These are phyloP conservation scores for Aspergillus chevalieri DNA, from an alignment of 2,329 filamentous ascomycete genomes.

Conservation along the genomic window DNA sequence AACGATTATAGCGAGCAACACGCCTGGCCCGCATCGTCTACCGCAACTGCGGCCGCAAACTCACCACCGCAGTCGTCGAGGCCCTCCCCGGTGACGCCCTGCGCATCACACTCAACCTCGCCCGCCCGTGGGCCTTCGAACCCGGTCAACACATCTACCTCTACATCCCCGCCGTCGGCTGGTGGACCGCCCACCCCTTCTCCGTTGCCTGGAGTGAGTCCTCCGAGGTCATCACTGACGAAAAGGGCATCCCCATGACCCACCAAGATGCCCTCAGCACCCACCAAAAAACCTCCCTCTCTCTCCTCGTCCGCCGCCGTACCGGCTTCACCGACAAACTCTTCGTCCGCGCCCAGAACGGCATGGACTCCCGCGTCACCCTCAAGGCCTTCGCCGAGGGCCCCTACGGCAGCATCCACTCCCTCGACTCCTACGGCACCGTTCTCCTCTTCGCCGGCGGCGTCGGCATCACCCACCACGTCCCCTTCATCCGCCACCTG, in stretches of 20 bases:
- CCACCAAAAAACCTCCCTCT: conserved; percentile 54
- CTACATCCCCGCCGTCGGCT: conserved; percentile 59
- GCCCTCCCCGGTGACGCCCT: conserved; percentile 63
- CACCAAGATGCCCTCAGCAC: conserved; percentile 47
- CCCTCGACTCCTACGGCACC: conserved; percentile 86
- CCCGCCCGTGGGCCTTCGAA: conserved; percentile 58
- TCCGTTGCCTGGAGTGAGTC: conserved; percentile 69
- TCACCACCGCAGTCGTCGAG: conserved; percentile 61
- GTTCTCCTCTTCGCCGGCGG: conserved; percentile 85
- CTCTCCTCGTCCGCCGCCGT: conserved; percentile 79
- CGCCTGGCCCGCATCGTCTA: conserved; percentile 60
- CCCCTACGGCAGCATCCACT: conserved; percentile 78
- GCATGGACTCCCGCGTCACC: conserved; percentile 50
- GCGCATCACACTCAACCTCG: conserved; percentile 64
- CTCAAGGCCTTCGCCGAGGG: conserved; percentile 77
- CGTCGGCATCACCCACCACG: conserved; percentile 90
- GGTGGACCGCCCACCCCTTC: conserved; percentile 72
- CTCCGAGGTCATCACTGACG: conserved; percentile 38
- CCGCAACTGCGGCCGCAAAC: conserved; percentile 54
- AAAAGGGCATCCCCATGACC: conserved; percentile 40
- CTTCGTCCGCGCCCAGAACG: conserved; percentile 59
- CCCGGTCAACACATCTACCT: conserved; percentile 72
- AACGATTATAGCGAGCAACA: conserved; percentile 42
- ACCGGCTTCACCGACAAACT: conserved; percentile 82
- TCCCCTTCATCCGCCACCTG: conserved; percentile 77